Evolutionary conservation across 768 basidiomycete genomes (phyloP), one percentile per base, ranked within the genome.

Genomic region (Leucosporidium creatinivorum): DNA sequence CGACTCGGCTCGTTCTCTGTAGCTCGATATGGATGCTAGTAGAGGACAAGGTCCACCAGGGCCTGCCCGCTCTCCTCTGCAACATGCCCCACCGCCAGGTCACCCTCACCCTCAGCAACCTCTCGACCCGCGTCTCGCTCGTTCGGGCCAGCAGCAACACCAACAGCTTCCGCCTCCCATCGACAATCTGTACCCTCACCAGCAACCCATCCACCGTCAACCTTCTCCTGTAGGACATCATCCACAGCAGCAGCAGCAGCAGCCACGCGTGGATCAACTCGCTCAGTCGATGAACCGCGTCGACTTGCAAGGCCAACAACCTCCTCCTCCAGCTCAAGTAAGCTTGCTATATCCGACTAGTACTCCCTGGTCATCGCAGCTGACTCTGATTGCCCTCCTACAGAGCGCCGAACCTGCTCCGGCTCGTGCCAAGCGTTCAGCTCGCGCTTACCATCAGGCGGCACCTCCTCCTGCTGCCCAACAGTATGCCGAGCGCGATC

Each of bases 401-500:
- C 39, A 44, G 39, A 44, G 15, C 39, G 39, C 39, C 39, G 39
- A 44, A 44, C 39, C 39, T 2, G 15, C 39, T 13, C 39, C 39
- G 8, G 39, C 39, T 17, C 39, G 39, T 44, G 39, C 8, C 39
- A 44, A 44, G 39, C 39, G 39, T 9, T 44, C 39, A 44, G 39
- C 39, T 17, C 39, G 39, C 39, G 39, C 39, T 44, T 44, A 44
- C 39, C 39, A 44, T 18, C 62, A 67, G 19, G 58, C 48, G 52
- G 62, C 71, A 31, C 61, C 67, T 21, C 56, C 61, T 48, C 59
- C 69, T 39, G 60, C 69, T 36, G 44, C 64, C 25, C 65, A 68
- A 18, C 73, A 69, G 56, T 72, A 70, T 28, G 39, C 39, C 8
- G 39, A 44, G 3, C 39, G 39, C 39, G 39, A 44, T 17, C 39